A percentile compares a stretch with the other conserved stretches of the same genome.
phyloP scores from a whole-genome alignment of 345 rosid species.

The Rhodomyrtus tomentosa region DNA sequence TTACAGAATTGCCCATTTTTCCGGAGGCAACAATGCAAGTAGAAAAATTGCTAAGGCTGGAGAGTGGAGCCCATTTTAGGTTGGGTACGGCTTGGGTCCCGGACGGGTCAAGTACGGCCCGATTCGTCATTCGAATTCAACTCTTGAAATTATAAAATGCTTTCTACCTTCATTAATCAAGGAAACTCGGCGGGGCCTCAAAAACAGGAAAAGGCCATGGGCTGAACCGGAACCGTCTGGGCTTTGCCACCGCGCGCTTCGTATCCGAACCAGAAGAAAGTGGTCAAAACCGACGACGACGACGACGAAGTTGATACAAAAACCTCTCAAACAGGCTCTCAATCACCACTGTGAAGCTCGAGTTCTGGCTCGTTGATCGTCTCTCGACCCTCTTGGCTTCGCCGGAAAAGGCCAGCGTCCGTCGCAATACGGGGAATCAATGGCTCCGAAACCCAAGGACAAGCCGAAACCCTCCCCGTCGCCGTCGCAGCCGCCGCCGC shows the following conservation, averaged over 20 bases:
- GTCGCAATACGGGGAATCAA: constrained; percentile 8
- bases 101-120: neutral
- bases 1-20: accelerated
- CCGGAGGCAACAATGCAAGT: neutral
- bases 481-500: constrained; percentile 48
- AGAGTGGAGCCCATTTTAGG: neutral
- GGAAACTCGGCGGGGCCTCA: neutral
- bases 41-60: neutral
- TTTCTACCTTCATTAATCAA: neutral
- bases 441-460: constrained; percentile 74
- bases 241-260: neutral
- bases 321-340: neutral
- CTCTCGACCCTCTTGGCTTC: neutral
- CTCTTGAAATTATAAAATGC: neutral
- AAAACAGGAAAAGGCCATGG: neutral
- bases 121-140: neutral
- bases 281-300: neutral
- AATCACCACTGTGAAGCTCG: neutral
- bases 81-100: neutral
- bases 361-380: neutral
- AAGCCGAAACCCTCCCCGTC: constrained; percentile 32
- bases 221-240: neutral
- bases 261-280: neutral
- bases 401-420: neutral
- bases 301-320: neutral